Percentiles rank a stretch among this genome's conserved stretches.
These are phyloP conservation scores for Hirsutella rhossiliensis DNA, from an alignment of 2,329 filamentous ascomycete genomes.

Conservation along the genomic window DNA sequence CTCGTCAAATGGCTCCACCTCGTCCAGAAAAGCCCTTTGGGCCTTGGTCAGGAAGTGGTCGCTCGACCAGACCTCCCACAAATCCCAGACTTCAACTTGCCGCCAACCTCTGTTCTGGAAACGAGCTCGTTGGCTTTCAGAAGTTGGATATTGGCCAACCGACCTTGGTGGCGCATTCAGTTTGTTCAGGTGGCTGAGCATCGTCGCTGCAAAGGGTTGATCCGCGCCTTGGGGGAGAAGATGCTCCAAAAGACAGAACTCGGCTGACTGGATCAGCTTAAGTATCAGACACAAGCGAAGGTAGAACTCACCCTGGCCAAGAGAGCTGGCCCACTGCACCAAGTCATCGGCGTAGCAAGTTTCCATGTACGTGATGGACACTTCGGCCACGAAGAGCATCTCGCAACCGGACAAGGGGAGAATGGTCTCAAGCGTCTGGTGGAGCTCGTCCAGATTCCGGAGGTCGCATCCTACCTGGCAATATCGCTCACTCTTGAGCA, in stretches of 20 bases:
- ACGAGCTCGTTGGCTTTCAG: slow-evolving; percentile 53
- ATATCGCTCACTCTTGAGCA: slow-evolving; percentile 59
- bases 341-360: slow-evolving; percentile 59
- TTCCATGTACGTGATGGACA: slow-evolving; percentile 86
- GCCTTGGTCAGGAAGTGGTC: slow-evolving; percentile 48
- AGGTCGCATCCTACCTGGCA: slow-evolving; percentile 74
- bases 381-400: slow-evolving; percentile 77
- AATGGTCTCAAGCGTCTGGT: slow-evolving; percentile 44
- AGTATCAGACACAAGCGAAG: not conserved
- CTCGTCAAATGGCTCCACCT: slow-evolving; percentile 79
- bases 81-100: slow-evolving; percentile 47
- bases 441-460: slow-evolving; percentile 50
- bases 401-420: slow-evolving; percentile 45
- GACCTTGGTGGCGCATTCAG: slow-evolving; percentile 68
- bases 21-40: slow-evolving; percentile 52
- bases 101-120: slow-evolving; percentile 61
- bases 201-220: slow-evolving; percentile 78
- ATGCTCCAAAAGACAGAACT: slow-evolving; percentile 82
- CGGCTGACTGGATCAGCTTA: slow-evolving; percentile 34
- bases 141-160: slow-evolving; percentile 55
- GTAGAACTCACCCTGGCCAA: slow-evolving; percentile 46
- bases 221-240: slow-evolving; percentile 64
- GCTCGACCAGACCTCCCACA: slow-evolving; percentile 78
- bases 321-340: slow-evolving; percentile 62
- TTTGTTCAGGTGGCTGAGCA: slow-evolving; percentile 76